Base-by-base conservation (phyloP, 352 stramenopile species). In the Phytopythium sindhum region DNA sequence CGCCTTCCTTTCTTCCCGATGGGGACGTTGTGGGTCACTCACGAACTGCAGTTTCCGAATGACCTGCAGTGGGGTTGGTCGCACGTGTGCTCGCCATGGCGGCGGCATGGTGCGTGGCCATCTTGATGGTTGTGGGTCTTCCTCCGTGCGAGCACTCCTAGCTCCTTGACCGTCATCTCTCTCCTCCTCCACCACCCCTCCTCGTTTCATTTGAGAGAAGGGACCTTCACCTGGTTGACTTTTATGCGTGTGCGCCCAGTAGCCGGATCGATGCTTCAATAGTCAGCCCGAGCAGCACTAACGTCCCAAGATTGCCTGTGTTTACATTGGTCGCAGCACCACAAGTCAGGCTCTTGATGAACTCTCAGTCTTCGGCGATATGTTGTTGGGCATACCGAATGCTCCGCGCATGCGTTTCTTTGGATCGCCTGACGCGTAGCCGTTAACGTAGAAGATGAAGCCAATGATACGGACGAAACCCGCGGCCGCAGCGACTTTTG, bases 401-500 rank as follows among this genome's bases (percentile, higher is more conserved):
- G 0, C 65, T 19, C 70, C 75, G 55, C 68, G 51, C 52, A 59
- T 67, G 31, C 77, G 65, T 60, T 84, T 82, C 28, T 60, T 63
- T 48, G 77, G 75, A 53, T 84, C 66, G 17, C 75, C 75, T 23
- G 51, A 70, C 35, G 74, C 66, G 48, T 81, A 83, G 0, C 71
- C 73, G 23, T 67, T 66, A 6, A 86, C 45, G 60, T 81, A 82
- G 61, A 74, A 69, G 31, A 84, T 60, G 37, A 84, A 86, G n/a
- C 70, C 75, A 17, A 66, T 48, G 59, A 81, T 57, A 29, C 73
- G 77, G 2, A 82, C 44, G 35, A 74, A 55, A 24, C 73, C 75
- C 26, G 66, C 74, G 8, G 62, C 67, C 31, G 70, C 74, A 29
- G 77, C 77, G 15, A 77, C 26, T 59, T 62, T 70, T 14, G 77